Evolutionary conservation across 345 rosid genomes (phyloP).

Genomic region (Eucalyptus globulus): DNA sequence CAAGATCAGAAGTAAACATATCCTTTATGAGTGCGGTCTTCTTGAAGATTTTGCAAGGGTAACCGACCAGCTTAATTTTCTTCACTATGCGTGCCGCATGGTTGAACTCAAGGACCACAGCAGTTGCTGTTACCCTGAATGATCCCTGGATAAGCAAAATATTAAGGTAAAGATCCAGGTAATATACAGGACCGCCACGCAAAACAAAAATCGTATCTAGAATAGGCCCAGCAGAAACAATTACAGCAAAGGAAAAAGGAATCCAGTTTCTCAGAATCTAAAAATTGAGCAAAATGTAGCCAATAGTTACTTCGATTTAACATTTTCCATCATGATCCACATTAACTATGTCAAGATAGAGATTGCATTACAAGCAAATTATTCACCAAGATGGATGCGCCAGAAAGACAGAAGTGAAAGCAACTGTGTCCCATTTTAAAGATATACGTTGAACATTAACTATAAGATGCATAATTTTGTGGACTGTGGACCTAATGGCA

Average conservation of each 20-base stretch:
- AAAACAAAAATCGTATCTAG: background rate
- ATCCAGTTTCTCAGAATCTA: background rate
- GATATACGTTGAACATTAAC: background rate
- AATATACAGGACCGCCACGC: fast-evolving
- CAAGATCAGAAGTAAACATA: conserved; percentile 97
- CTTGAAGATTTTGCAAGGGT: conserved; percentile 85
- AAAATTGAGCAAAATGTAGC: background rate
- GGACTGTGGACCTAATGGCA: background rate
- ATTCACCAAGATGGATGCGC: background rate
- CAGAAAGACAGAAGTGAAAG: background rate
- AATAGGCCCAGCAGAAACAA: background rate
- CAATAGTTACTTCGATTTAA: background rate
- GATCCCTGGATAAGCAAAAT: conserved; percentile 37
- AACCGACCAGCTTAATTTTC: conserved; percentile 82
- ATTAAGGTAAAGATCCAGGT: background rate
- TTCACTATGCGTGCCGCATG: conserved; percentile 68
- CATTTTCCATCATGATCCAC: background rate
- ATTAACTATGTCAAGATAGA: background rate
- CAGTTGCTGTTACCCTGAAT: conserved; percentile 85
- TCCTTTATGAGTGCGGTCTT: conserved; percentile 79
- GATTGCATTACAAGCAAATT: background rate
- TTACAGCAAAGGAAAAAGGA: background rate
- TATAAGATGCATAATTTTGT: background rate
- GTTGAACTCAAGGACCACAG: conserved; percentile 65
- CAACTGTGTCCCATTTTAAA: background rate